Percentiles rank a stretch among this genome's conserved stretches.
phyloP scores from a whole-genome alignment of 208 protist genomes.

The Crithidia bombi region DNA sequence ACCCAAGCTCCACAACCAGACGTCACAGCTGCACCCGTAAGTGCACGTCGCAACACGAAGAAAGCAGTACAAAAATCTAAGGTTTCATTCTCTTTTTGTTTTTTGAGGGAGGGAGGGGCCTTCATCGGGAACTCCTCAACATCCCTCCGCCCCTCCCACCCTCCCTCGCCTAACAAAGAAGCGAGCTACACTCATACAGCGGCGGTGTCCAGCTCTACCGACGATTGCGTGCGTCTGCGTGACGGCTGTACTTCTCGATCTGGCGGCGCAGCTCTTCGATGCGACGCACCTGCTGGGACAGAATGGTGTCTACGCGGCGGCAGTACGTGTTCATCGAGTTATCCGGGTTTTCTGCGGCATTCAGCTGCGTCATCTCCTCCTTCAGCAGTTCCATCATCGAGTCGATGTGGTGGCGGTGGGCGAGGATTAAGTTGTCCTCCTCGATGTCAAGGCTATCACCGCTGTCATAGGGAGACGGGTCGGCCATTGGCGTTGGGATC shows the following conservation, averaged over 20 bases:
- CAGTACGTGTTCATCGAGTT: slow-evolving; percentile 91
- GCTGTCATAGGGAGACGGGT: slow-evolving; percentile 67
- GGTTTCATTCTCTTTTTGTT: too few relatives aligned
- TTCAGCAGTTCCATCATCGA: slow-evolving; percentile 93
- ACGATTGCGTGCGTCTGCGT: slow-evolving; percentile 24
- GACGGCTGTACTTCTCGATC: slow-evolving; percentile 73
- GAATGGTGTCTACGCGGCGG: slow-evolving; percentile 82
- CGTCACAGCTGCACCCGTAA: too few relatives aligned
- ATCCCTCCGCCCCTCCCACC: too few relatives aligned
- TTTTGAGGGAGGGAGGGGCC: too few relatives aligned
- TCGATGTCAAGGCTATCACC: slow-evolving; percentile 87
- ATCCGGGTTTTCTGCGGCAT: slow-evolving; percentile 89
- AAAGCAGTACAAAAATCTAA: too few relatives aligned
- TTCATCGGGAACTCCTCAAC: too few relatives aligned
- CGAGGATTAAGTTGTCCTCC: slow-evolving; percentile 90
- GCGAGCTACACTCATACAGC: background rate
- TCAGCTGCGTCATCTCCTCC: slow-evolving; percentile 93
- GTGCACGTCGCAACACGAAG: too few relatives aligned
- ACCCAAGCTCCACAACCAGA: too few relatives aligned
- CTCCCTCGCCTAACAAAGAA: too few relatives aligned
- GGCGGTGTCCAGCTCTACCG: background rate
- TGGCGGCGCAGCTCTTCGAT: slow-evolving; percentile 83
- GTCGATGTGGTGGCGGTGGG: slow-evolving; percentile 93
- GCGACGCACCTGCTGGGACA: slow-evolving; percentile 70
- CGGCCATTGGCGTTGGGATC: slow-evolving; percentile 34